Evolutionary conservation across 768 basidiomycete species (phyloP), one percentile per base, ranked within the genome.

Genomic region (Chalciporus piperatus): DNA sequence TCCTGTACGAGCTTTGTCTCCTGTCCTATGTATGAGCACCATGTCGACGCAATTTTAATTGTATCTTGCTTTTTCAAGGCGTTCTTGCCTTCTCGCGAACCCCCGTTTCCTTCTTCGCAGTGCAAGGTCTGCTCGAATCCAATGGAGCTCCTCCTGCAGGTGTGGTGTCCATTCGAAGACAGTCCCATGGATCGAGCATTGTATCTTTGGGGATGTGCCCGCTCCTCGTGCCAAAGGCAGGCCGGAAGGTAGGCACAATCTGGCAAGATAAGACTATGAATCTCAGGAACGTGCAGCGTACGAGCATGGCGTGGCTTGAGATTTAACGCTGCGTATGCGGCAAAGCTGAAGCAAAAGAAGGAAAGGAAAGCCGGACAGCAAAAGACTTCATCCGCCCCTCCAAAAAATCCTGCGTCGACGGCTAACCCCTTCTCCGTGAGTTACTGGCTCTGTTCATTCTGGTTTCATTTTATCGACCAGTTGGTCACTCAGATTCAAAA

Each of bases 161-260:
- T 96, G 61, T 94, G 90, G 89, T 93, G 89, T 67, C 93, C 93
- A 0, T 82, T 94, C 59, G 87, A 93, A 62, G 75, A 85, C 33
- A 94, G 89, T 59, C 80, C 86, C 6, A 84, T 86, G 78, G 92
- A 96, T 62, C 80, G 93, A 47, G 87, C 84, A 3, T 71, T 94
- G 42, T 94, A 93, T 59, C 76, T 92, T 19, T 95, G 90, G 86
- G 91, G 83, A 11, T 96, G 92, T 61, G 74, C 87, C 2, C 75
- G 78, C 32, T 69, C 78, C 4, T 64, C 72, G 13, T 96, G 92
- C 70, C 91, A 94, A 64, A 75, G 79, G 48, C 85, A 87, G 68
- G 72, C 76, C 19, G 89, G 89, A 61, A 87, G 90, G 92, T 89
- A 71, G 67, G 85, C 57, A n/a, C 37, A 23, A 19, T 43, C 42